Base-by-base conservation (phyloP, 2,329 filamentous ascomycete species). In the Aspergillus latus region DNA sequence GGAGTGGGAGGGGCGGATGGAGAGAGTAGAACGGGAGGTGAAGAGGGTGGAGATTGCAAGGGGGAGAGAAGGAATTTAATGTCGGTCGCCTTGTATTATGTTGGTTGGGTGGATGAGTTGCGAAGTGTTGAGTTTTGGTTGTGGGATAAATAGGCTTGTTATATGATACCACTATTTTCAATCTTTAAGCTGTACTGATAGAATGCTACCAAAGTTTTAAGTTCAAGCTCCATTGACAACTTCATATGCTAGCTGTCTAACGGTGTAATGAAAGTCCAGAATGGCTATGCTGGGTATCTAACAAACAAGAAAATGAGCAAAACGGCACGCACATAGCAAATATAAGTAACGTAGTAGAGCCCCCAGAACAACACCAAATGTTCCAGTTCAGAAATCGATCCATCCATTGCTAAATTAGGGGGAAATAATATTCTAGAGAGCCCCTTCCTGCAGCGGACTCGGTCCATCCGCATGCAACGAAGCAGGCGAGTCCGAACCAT, bases 1-100 rank as follows among this genome's bases (percentile, higher is more conserved):
- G 21, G 84, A 88, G 50, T 85, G 88, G 68, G 88, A 95, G 73
- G 80, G 83, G 34, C 79, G 88, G 49, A 72, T 92, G 10, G 82
- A 84, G 71, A 77, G 80, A 58, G 82, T 85, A 6, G 90, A 94
- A 74, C 81, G 84, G 53, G 78, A 78, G 7, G 78, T 93, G 2
- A 80, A 84, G 68, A 82, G 88, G 66, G 78, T 78, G 49, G 89
- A 92, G 68, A 78, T 77, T 60, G 74, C 73, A 72, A 81, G 78
- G 64, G 81, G 77, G 65, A 78, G 77, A 60, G 82, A 84, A 59
- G 80, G 79, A 58, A 80, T 78, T 55, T 75, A 75, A n/a, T 43
- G 16, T 29, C 34, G 13, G 15, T 44, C 16, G 11, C 73, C 58
- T 72, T 57, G 36, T 28, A 13, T 26, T 37, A 13, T 11, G 11